These are phyloP conservation scores for Lentinus brumalis DNA, from an alignment of 768 basidiomycete genomes.

Conservation along the genomic window DNA sequence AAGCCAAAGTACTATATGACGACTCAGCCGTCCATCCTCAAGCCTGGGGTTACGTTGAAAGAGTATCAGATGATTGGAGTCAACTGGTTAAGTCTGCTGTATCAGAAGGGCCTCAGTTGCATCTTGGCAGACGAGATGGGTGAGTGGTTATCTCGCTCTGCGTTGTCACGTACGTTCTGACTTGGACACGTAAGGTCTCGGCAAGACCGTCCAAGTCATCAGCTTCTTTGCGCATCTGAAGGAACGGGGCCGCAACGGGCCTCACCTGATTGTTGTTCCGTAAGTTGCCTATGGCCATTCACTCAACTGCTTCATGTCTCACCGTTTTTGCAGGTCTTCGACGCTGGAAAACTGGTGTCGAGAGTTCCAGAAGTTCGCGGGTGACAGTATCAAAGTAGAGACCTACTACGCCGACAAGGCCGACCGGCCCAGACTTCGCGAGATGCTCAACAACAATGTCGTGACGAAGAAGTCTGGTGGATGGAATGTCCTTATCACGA, in stretches of 20 bases:
- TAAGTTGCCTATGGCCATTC: slow-evolving; percentile 42
- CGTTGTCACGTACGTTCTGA: not conserved
- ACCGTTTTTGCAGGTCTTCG: slow-evolving; percentile 63
- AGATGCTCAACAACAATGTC: slow-evolving; percentile 67
- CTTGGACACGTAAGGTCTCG: slow-evolving; percentile 64
- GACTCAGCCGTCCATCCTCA: slow-evolving; percentile 70
- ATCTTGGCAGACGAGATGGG: slow-evolving; percentile 99
- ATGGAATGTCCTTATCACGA: slow-evolving; percentile 94
- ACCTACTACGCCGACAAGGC: slow-evolving; percentile 95
- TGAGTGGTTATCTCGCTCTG: slow-evolving; percentile 39
- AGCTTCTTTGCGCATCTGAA: slow-evolving; percentile 91
- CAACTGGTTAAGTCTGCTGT: slow-evolving; percentile 93
- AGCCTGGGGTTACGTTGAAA: slow-evolving; percentile 76
- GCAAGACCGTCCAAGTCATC: slow-evolving; percentile 99
- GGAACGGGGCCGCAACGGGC: slow-evolving; percentile 75
- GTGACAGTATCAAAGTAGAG: slow-evolving; percentile 76
- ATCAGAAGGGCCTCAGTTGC: slow-evolving; percentile 79
- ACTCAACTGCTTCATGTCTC: slow-evolving; percentile 1
- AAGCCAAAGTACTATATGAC: slow-evolving; percentile 67
- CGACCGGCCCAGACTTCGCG: slow-evolving; percentile 73
- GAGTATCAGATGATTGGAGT: slow-evolving; percentile 98
- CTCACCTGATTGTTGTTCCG: slow-evolving; percentile 95
- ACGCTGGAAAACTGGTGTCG: slow-evolving; percentile 99
- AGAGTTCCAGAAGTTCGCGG: slow-evolving; percentile 88
- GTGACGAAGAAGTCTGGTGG: slow-evolving; percentile 52